Evolutionary conservation across 2,329 filamentous ascomycete genomes (phyloP).

Genomic region (Neofusicoccum umdonicola): DNA sequence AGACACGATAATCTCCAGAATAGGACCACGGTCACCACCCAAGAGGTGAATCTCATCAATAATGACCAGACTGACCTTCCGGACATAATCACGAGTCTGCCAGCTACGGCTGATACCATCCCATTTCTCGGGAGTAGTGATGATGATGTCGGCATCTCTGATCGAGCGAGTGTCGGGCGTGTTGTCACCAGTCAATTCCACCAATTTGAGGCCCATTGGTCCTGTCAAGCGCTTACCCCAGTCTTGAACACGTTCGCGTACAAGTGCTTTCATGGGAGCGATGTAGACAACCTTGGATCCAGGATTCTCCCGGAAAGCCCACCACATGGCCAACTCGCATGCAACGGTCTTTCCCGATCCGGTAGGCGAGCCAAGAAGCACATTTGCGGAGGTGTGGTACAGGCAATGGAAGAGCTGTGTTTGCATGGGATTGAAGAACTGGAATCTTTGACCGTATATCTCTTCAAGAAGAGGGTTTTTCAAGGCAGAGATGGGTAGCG

Average conservation of each 20-base stretch:
- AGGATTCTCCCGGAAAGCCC: conserved; percentile 91
- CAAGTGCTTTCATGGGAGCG: conserved; percentile 97
- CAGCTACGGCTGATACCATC: conserved; percentile 98
- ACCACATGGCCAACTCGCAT: conserved; percentile 98
- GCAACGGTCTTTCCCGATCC: conserved; percentile 98
- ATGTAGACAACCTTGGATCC: conserved; percentile 99
- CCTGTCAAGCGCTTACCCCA: conserved; percentile 80
- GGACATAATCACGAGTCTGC: conserved; percentile 95
- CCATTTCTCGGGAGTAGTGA: conserved; percentile 99
- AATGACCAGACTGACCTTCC: conserved; percentile 91
- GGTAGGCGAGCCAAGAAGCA: conserved; percentile 90
- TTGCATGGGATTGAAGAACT: conserved; percentile 99
- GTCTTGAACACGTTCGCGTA: conserved; percentile 92
- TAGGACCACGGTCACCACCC: conserved; percentile 94
- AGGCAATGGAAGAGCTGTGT: conserved; percentile 97
- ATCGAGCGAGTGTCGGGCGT: conserved; percentile 96
- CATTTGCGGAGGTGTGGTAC: conserved; percentile 88
- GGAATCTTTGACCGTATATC: conserved; percentile 82
- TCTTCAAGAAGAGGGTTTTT: conserved; percentile 86
- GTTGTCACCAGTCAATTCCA: conserved; percentile 96
- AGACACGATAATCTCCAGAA: conserved; percentile 91
- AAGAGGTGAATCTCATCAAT: conserved; percentile 98
- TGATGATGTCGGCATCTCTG: conserved; percentile 92
- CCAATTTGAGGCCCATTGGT: conserved; percentile 83
- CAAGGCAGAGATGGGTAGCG: conserved; percentile 79